Base-by-base conservation (phyloP, 2,329 filamentous ascomycete species). In the Trichophyton benhamiae region DNA sequence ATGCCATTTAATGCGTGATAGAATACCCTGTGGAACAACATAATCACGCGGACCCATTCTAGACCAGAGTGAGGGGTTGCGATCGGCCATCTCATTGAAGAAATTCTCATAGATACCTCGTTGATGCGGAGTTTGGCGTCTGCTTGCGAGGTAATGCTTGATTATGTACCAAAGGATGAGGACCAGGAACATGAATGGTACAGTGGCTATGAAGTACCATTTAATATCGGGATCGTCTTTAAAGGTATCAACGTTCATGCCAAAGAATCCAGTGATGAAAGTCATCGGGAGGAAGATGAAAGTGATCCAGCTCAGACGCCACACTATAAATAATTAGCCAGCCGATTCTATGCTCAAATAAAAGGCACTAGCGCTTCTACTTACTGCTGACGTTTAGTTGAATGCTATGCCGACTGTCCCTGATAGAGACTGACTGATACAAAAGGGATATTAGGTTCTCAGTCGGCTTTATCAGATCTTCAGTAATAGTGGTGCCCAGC, bases 351-450 rank as follows among this genome's bases (percentile, higher is more conserved):
- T 17, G 41, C 6, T 20, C 33, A 38, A 15, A 13, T 11, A 9
- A 3, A 17, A 5, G n/a, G 5, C 6, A 5, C n/a, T 8, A n/a
- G 13, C n/a, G 1, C n/a, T n/a, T 6, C 3, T 57, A 72, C 78
- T 74, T 78, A 78, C 80, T 80, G 65, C 71, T 75, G 3, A 78
- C 68, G 3, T 77, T 77, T 1, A 82, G 72, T 60, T 79, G 76
- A 3, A 81, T 70, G 0, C 74, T 78, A 61, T 79, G 76, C 2
- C 78, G 72, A 1, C 78, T 76, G 65, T 82, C 80, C 33, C 79
- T 72, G 60, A 82, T 81, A 2, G 75, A 78, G 3, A 82, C 79
- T 8, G 74, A 77, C 64, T 80, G 80, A 66, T 82, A 82, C 74
- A 81, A 77, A 59, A 78, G 62, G 62, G 81, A 79, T 33, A 75